Percentiles rank a stretch among this genome's conserved stretches.
These are phyloP conservation scores for Wickerhamomyces kurtzmanii DNA, from an alignment of 805 yeast genomes.

Conservation along the genomic window DNA sequence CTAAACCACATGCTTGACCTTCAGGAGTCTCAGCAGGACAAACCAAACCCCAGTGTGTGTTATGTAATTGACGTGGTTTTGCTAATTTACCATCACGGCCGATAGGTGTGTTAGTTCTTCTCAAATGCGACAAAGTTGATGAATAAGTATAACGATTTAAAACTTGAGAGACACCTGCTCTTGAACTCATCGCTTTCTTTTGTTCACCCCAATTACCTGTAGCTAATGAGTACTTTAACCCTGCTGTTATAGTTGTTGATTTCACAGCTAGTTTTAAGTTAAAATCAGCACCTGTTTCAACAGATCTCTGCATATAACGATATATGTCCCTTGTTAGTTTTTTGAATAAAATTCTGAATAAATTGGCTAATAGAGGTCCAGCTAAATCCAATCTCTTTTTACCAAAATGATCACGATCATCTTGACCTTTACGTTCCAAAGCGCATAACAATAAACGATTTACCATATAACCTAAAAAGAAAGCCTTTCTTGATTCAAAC, in stretches of 20 bases:
- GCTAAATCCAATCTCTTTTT: slow-evolving; percentile 97
- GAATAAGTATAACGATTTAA: slow-evolving; percentile 96
- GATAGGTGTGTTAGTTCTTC: slow-evolving; percentile 98
- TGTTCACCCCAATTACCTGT: slow-evolving; percentile 99
- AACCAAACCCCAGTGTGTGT: slow-evolving; percentile 99
- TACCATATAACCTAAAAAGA: slow-evolving; percentile 95
- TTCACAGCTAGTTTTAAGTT: slow-evolving; percentile 94
- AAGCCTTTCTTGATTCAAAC: slow-evolving; percentile 92
- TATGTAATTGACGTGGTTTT: slow-evolving; percentile 97
- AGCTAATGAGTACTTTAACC: slow-evolving; percentile 93
- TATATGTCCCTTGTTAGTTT: slow-evolving; percentile 94
- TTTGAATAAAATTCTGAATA: slow-evolving; percentile 89
- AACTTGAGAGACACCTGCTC: slow-evolving; percentile 99
- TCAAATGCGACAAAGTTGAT: slow-evolving; percentile 95
- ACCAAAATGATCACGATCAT: slow-evolving; percentile 99
- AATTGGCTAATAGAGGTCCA: slow-evolving; percentile 92
- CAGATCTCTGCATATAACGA: slow-evolving; percentile 98
- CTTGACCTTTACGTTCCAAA: slow-evolving; percentile 93
- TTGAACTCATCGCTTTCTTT: slow-evolving; percentile 96
- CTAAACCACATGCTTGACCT: slow-evolving; percentile 99
- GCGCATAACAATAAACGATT: slow-evolving; percentile 93
- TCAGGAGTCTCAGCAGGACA: slow-evolving; percentile 99
- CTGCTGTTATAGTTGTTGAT: slow-evolving; percentile 94
- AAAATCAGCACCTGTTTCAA: slow-evolving; percentile 95
- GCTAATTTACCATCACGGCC: slow-evolving; percentile 99